phyloP scores from a whole-genome alignment of 192 early-diverging fungal species.

The Thamnidium elegans region DNA sequence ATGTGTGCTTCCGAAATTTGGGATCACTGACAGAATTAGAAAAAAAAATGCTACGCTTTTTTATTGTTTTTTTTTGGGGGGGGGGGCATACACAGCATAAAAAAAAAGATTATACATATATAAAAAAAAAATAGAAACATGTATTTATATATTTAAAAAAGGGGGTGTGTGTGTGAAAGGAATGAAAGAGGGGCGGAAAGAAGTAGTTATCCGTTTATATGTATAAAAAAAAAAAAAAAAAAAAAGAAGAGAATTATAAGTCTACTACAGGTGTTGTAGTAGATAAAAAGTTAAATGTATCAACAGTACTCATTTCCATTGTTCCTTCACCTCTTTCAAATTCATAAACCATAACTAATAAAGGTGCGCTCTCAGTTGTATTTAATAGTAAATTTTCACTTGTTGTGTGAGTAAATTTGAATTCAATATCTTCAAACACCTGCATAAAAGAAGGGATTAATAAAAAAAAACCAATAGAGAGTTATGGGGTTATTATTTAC shows the following conservation, averaged over 20 bases:
- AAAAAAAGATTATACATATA: too few species aligned
- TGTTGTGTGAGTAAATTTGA: slow-evolving; percentile 3
- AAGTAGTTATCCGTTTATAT: too few species aligned
- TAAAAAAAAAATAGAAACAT: too few species aligned
- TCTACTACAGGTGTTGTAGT: not conserved
- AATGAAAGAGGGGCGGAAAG: too few species aligned
- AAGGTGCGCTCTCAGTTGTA: not conserved
- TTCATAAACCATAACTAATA: slow-evolving; percentile 51
- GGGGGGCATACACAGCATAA: too few species aligned
- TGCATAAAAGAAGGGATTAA: not conserved
- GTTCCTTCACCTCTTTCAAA: slow-evolving; percentile 51
- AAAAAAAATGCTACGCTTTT: too few species aligned
- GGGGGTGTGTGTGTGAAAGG: too few species aligned
- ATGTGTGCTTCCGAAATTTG: too few species aligned
- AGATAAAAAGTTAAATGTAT: slow-evolving; percentile 12
- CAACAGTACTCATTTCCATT: slow-evolving; percentile 46
- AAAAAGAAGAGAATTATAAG: not conserved
- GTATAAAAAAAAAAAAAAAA: not conserved
- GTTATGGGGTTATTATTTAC: slow-evolving; percentile 15
- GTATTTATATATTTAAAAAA: too few species aligned
- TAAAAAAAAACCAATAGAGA: not conserved
- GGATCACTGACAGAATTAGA: too few species aligned
- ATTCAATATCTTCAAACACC: slow-evolving; percentile 36
- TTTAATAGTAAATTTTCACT: not conserved
- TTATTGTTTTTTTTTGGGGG: too few species aligned